Percentiles rank a stretch among this genome's conserved stretches.
These are phyloP conservation scores for Ramaria sp. DNA, from an alignment of 768 basidiomycete species.

Conservation along the genomic window DNA sequence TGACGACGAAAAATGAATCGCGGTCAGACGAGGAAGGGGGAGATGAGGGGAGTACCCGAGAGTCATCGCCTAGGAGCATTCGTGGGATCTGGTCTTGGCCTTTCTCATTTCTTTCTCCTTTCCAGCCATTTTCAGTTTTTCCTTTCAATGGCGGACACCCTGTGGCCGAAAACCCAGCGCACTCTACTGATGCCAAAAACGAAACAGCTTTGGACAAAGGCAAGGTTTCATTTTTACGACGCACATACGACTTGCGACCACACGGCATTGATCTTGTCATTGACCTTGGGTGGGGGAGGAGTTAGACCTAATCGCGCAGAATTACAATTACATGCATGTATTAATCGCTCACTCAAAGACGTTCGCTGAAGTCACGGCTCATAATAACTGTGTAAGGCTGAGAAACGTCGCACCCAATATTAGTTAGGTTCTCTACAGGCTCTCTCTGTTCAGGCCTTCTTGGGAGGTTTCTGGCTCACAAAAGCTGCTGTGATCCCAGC, in stretches of 20 bases:
- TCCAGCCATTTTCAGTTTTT: not conserved
- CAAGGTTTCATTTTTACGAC: conserved; percentile 19
- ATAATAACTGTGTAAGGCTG: too few relatives aligned
- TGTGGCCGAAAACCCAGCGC: too few relatives aligned
- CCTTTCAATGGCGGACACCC: not conserved
- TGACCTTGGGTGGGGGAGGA: conserved; percentile 59
- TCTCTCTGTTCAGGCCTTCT: too few relatives aligned
- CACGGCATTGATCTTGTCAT: conserved; percentile 65
- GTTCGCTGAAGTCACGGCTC: too few relatives aligned
- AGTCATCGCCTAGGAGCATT: not conserved
- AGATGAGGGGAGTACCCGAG: not conserved
- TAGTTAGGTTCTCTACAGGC: too few relatives aligned
- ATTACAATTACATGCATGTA: not conserved
- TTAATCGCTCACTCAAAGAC: too few relatives aligned
- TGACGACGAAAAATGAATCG: not conserved
- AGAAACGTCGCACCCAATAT: too few relatives aligned
- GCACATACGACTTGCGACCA: conserved; percentile 61
- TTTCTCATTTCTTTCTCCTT: not conserved
- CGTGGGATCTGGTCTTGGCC: not conserved
- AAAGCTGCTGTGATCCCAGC: too few relatives aligned
- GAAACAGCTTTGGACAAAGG: not conserved
- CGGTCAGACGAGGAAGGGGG: not conserved
- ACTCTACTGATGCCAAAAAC: not conserved
- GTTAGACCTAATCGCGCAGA: not conserved
- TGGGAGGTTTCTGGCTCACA: too few relatives aligned